Conservation (phyloP, 129 eudicot genomes). For the Oenanthe sinensis region DNA sequence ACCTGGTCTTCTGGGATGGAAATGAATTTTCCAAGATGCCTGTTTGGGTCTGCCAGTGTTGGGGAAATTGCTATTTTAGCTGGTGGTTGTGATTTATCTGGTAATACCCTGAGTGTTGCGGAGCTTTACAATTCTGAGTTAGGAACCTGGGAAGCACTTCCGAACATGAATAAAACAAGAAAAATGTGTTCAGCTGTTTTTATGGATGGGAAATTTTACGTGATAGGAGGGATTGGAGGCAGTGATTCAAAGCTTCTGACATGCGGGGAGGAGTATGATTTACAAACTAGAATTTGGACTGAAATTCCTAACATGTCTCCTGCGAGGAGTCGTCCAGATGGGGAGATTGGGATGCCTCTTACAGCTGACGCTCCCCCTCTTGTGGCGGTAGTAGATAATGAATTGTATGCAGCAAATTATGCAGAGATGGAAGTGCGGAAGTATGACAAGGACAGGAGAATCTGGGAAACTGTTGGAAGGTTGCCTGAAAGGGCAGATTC, state of each 20-base stretch:
- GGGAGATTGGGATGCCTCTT: slow-evolving; percentile 35
- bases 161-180: slow-evolving; percentile 54
- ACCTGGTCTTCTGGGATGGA: slow-evolving; percentile 58
- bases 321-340: slow-evolving; percentile 27
- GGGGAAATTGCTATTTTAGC: slow-evolving; percentile 76
- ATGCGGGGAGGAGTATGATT: slow-evolving; percentile 74
- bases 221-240: slow-evolving; percentile 74
- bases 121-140: slow-evolving; percentile 67
- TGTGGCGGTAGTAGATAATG: slow-evolving; percentile 79
- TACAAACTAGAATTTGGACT: slow-evolving; percentile 49
- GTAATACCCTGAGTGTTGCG: slow-evolving; percentile 41
- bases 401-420: slow-evolving; percentile 74
- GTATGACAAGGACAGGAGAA: slow-evolving; percentile 39
- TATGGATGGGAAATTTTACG: slow-evolving; percentile 79
- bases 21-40: slow-evolving; percentile 67
- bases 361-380: slow-evolving; percentile 78
- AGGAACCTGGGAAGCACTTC: slow-evolving; percentile 53
- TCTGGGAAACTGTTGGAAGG: slow-evolving; percentile 61
- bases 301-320: slow-evolving; percentile 80
- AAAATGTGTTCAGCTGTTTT: slow-evolving; percentile 80
- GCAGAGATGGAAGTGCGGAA: slow-evolving; percentile 69
- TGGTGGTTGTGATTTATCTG: slow-evolving; percentile 64
- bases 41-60: slow-evolving; percentile 80
- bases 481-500: slow-evolving; percentile 71
- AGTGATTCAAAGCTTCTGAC: slow-evolving; percentile 38